These are phyloP conservation scores for Starmera caribaea DNA, from an alignment of 805 yeast species.

Conservation along the genomic window DNA sequence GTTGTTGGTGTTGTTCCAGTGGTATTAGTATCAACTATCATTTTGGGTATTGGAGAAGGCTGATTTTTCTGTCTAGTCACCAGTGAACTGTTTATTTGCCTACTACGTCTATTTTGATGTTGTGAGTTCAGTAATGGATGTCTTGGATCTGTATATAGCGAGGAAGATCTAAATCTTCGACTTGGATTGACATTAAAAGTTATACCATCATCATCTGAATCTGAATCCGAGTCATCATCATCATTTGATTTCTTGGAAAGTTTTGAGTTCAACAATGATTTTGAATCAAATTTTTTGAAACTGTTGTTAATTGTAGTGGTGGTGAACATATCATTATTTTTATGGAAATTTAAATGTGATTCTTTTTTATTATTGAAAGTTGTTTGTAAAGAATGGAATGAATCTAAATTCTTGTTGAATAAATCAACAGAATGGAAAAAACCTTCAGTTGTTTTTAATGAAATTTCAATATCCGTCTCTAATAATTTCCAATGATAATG, in stretches of 20 bases:
- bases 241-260: slow-evolving; percentile 2
- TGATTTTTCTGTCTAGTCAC: background rate
- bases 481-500: slow-evolving; percentile 13
- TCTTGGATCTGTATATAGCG: slow-evolving; percentile 9
- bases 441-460: too few species aligned
- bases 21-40: background rate
- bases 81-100: background rate
- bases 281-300: slow-evolving; percentile 13
- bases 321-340: background rate
- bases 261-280: slow-evolving; percentile 12
- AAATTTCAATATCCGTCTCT: slow-evolving; percentile 17
- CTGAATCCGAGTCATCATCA: slow-evolving; percentile 10
- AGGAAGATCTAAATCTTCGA: slow-evolving; percentile 17
- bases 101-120: slow-evolving; percentile 3
- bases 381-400: slow-evolving; percentile 16
- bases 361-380: slow-evolving; percentile 8
- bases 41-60: background rate
- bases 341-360: background rate
- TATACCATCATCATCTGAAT: slow-evolving; percentile 15
- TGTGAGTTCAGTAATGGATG: slow-evolving; percentile 1
- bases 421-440: slow-evolving; percentile 11
- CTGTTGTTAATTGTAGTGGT: slow-evolving; percentile 7
- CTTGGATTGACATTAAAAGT: slow-evolving; percentile 14
- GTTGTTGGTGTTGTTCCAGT: slow-evolving; percentile 1
- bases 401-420: slow-evolving; percentile 8